phyloP scores from a whole-genome alignment of 75 land plant species.

The Cunninghamia lanceolata region DNA sequence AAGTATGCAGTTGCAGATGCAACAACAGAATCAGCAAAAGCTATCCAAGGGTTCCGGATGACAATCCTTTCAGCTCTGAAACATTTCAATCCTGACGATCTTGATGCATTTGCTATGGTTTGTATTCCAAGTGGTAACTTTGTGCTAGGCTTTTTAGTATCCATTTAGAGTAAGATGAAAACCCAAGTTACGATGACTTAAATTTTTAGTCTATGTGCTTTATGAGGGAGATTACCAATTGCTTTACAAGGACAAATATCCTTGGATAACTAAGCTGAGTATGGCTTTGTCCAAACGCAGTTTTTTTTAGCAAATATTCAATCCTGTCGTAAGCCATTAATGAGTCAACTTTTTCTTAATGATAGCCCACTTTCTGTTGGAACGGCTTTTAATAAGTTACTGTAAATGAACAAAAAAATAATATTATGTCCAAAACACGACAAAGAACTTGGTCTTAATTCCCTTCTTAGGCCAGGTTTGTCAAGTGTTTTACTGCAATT shows the following conservation, averaged over 20 bases:
- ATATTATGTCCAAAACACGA: neutral
- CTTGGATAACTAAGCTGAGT: neutral
- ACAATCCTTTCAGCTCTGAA: slow-evolving; percentile 91
- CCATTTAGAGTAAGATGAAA: neutral
- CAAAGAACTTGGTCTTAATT: neutral
- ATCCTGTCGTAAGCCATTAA: neutral
- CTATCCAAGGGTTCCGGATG: slow-evolving; percentile 91
- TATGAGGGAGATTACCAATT: neutral
- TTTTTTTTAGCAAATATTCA: neutral
- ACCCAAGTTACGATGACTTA: neutral
- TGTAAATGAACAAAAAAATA: neutral
- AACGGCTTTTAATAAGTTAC: neutral
- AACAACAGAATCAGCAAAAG: slow-evolving; percentile 65
- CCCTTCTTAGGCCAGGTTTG: neutral
- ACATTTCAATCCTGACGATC: slow-evolving; percentile 83
- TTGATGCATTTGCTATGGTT: slow-evolving; percentile 89
- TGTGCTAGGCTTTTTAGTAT: neutral
- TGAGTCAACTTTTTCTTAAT: neutral
- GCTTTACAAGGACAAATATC: neutral
- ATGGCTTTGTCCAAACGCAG: neutral
- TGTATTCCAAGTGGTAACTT: slow-evolving; percentile 10
- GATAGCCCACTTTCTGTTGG: neutral
- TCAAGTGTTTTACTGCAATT: neutral
- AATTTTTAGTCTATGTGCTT: neutral
- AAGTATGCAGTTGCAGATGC: slow-evolving; percentile 85